phyloP scores from a whole-genome alignment of 2,329 filamentous ascomycete species.

The Polychaeton citri region DNA sequence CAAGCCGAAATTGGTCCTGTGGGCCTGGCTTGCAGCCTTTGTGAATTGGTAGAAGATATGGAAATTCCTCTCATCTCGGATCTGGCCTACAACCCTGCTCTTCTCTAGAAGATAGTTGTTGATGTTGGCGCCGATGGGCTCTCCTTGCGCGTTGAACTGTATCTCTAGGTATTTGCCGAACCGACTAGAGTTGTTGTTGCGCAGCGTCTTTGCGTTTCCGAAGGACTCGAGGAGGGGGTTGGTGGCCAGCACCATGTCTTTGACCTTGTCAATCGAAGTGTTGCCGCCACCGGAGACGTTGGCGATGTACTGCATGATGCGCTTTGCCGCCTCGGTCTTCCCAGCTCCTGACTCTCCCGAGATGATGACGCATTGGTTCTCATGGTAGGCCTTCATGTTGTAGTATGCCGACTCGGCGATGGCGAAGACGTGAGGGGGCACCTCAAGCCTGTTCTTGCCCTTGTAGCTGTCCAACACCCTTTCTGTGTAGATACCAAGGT shows the following conservation, averaged over 20 bases:
- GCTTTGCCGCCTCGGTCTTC: slow-evolving; percentile 96
- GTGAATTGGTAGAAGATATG: slow-evolving; percentile 99
- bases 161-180: slow-evolving; percentile 98
- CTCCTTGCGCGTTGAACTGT: slow-evolving; percentile 82
- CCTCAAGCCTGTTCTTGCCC: slow-evolving; percentile 91
- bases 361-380: slow-evolving; percentile 99
- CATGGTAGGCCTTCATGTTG: slow-evolving; percentile 99
- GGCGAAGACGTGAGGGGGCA: slow-evolving; percentile 80
- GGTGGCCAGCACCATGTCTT: slow-evolving; percentile 98
- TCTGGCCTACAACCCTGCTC: slow-evolving; percentile 87
- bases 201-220: slow-evolving; percentile 91
- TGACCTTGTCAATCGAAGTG: slow-evolving; percentile 86
- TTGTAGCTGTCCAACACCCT: slow-evolving; percentile 84
- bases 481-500: slow-evolving; percentile 93
- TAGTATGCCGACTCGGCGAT: slow-evolving; percentile 95
- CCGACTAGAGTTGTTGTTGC: slow-evolving; percentile 97
- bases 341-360: slow-evolving; percentile 96
- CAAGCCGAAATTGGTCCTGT: slow-evolving; percentile 78
- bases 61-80: slow-evolving; percentile 90
- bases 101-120: slow-evolving; percentile 97
- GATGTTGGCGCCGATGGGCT: slow-evolving; percentile 92
- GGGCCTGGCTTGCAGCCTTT: slow-evolving; percentile 78
- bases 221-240: slow-evolving; percentile 96
- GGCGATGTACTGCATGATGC: slow-evolving; percentile 99
- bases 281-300: slow-evolving; percentile 79